phyloP scores from a whole-genome alignment of 108 stramenopile genomes.

The Nitzschia palea region DNA sequence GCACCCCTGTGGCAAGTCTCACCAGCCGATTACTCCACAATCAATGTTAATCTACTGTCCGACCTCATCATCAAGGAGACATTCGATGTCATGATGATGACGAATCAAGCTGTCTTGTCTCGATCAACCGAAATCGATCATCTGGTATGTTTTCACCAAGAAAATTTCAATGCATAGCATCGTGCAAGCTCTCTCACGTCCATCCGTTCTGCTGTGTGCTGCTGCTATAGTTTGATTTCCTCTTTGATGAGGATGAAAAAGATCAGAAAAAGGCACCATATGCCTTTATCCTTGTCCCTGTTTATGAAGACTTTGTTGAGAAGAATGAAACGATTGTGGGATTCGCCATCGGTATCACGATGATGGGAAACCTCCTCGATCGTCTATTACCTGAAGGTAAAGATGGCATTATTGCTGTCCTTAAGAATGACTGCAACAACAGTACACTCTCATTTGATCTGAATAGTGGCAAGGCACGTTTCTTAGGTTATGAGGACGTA shows the following conservation, averaged over 20 bases:
- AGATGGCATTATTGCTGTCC: constrained; percentile 49
- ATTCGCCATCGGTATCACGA: neutral
- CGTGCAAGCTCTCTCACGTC: too few species aligned
- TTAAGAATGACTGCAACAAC: constrained; percentile 34
- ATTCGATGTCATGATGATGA: neutral
- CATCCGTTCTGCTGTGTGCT: too few species aligned
- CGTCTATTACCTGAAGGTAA: constrained; percentile 40
- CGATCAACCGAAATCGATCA: neutral
- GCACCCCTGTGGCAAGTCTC: constrained; percentile 32
- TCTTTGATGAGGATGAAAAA: constrained; percentile 1
- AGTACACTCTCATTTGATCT: constrained; percentile 38
- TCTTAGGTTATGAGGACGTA: constrained; percentile 46
- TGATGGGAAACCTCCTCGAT: constrained; percentile 16
- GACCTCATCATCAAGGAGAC: constrained; percentile 4
- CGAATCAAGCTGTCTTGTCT: constrained; percentile 13
- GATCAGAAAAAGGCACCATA: neutral
- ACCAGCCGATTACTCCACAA: constrained; percentile 4
- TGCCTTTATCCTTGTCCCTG: neutral
- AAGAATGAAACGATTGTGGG: constrained; percentile 1
- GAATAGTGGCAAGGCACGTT: constrained; percentile 24
- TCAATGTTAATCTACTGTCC: constrained; percentile 25
- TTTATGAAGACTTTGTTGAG: neutral
- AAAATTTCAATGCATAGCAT: too few species aligned
- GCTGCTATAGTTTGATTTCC: neutral
- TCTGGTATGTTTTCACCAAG: constrained; percentile 1